Evolutionary conservation across 2,329 filamentous ascomycete species (phyloP).

Genomic region (Aspergillus sp.): DNA sequence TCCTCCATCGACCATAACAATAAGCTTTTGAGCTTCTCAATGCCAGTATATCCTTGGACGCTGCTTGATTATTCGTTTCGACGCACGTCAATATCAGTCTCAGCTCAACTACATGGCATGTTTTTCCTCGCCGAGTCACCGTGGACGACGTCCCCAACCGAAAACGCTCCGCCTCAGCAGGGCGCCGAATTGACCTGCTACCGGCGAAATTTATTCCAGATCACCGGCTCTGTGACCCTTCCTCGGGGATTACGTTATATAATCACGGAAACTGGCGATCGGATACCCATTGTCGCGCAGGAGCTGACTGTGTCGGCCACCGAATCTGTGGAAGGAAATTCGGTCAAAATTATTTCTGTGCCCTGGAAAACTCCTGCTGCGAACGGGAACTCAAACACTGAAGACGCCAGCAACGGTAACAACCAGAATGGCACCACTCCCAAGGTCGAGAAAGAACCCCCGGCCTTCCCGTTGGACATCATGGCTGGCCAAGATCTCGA

Average conservation of each 20-base stretch:
- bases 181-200: constrained; percentile 83
- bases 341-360: constrained; percentile 91
- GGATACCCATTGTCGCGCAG: constrained; percentile 75
- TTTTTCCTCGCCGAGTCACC: constrained; percentile 68
- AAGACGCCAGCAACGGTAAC: constrained; percentile 19
- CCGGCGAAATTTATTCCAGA: constrained; percentile 91
- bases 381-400: constrained; percentile 54
- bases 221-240: constrained; percentile 82
- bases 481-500: constrained; percentile 68
- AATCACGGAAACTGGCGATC: constrained; percentile 79
- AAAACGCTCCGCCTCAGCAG: constrained; percentile 56
- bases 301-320: constrained; percentile 89
- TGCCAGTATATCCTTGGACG: constrained; percentile 60
- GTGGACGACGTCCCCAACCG: constrained; percentile 56
- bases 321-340: constrained; percentile 89
- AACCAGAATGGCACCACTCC: constrained; percentile 40
- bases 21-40: constrained; percentile 72
- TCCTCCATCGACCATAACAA: constrained; percentile 64
- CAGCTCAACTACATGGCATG: constrained; percentile 66
- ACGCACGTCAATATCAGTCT: constrained; percentile 56
- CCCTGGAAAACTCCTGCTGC: constrained; percentile 95
- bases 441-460: constrained; percentile 80
- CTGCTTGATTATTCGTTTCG: constrained; percentile 61
- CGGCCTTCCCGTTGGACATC: constrained; percentile 71
- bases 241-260: constrained; percentile 77